Percentiles rank a stretch among this genome's conserved stretches.
These are phyloP conservation scores for Pyrus hybrid DNA, from an alignment of 331 rosid species.

Conservation along the genomic window DNA sequence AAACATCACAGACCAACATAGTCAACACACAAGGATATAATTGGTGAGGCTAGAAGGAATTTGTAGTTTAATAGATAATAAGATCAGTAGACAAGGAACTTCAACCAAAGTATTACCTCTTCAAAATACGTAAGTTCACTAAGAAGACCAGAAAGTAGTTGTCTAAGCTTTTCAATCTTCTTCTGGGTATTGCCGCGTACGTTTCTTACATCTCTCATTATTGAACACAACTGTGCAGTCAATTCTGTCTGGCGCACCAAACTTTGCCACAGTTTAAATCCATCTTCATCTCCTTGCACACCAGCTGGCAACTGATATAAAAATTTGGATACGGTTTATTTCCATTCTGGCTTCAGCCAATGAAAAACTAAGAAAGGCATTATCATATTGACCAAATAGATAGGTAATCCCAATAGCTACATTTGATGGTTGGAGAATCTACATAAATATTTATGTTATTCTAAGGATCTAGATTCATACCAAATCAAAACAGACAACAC, in stretches of 20 bases:
- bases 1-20: conserved; percentile 19
- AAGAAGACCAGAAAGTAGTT: conserved; percentile 91
- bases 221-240: conserved; percentile 91
- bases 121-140: conserved; percentile 94
- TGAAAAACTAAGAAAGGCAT: not conserved
- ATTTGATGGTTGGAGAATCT: not conserved
- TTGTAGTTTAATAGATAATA: not conserved
- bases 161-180: conserved; percentile 96
- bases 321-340: not conserved
- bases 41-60: conserved; percentile 11
- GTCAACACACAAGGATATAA: not conserved
- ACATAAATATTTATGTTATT: not conserved
- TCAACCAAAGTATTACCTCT: conserved; percentile 57
- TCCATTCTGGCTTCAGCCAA: not conserved
- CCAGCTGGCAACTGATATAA: conserved; percentile 51
- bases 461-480: not conserved
- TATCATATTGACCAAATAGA: not conserved
- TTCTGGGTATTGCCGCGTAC: conserved; percentile 94
- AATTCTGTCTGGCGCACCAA: conserved; percentile 95
- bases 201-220: conserved; percentile 82
- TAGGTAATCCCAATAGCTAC: not conserved
- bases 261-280: conserved; percentile 87
- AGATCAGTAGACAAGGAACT: not conserved
- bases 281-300: conserved; percentile 78
- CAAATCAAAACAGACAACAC: not conserved